Base-by-base conservation (phyloP, 257 asterid species). In the Linaria vulgaris region DNA sequence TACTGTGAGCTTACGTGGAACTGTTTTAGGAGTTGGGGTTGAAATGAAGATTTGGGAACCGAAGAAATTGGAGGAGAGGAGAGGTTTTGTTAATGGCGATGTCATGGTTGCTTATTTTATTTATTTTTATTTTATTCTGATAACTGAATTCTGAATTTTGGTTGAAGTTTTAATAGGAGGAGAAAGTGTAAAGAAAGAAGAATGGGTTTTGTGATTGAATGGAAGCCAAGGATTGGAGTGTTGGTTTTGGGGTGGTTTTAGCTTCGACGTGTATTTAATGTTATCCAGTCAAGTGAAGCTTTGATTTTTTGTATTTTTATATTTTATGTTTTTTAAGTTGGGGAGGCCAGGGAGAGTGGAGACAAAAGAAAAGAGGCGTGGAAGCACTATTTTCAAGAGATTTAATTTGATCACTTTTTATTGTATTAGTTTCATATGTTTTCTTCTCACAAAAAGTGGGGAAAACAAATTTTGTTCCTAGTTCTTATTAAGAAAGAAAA, bases 11-110 rank as follows among this genome's bases (percentile, higher is more conserved):
- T 63, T 92, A 62, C 85, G 76, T 20, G 83, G 88, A 9, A 77
- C 60, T 24, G 90, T 83, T 79, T 83, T 85, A 49, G 95, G 92
- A 1, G 94, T 85, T 15, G 94, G 95, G 19, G 91, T 69, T 46
- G 90, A 80, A 24, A 82, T 68, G 62, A 77, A 85, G 75, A 84
- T 66, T 71, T 80, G 91, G 61, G 79, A 56, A 27, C 95, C 86
- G 19, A 79, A 71, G 67, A 92, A 76, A 54, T 75, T 83, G 69
- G 95, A 85, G 58, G 94, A 82, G 3, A 85, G 76, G 5, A 72
- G 19, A 64, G 85, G 83, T 68, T 72, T 85, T 31, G 96, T 60
- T 50, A 67, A 27, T 41, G 78, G 13, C 9, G 82, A 70, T 45
- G 87, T 85, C 91, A 83, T 81, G 34, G 6, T 66, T 31, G 54